Evolutionary conservation across 2,329 filamentous ascomycete species (phyloP), one percentile per base, ranked within the genome.

Genomic region (Pezicula neosporulosa): DNA sequence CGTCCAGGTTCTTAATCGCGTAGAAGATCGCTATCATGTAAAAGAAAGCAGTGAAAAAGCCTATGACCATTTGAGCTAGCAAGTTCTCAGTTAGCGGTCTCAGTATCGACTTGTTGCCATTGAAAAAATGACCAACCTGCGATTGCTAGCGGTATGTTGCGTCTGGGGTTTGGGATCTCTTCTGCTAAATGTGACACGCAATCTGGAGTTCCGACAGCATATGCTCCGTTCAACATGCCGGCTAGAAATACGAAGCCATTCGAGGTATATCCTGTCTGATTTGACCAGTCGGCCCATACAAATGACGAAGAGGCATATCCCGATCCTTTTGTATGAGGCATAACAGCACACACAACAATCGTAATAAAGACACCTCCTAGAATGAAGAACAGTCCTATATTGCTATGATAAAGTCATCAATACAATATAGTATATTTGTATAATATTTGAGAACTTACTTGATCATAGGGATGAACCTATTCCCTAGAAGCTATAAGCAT

Each of bases 211-310:
- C 85, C 86, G 10, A 89, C 80, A 42, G 81, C 79, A 63, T 82
- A 89, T 3, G 85, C 85, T 10, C 84, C 86, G 59, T 89, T 89
- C 15, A 85, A 70, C 74, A 83, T 81, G 16, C 81, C 81, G 1
- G 75, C 70, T 7, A 81, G 70, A 55, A 85, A 85, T 12, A 80
- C 79, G 44, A 84, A 78, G 4, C 79, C 78, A 49, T 81, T 69
- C 48, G 71, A 77, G 1, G 56, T 58, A 57, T 70, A 77, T 1
- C 75, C 74, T 0, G 74, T 72, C 48, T 69, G 62, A 50, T 77
- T 77, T 10, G 58, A 58, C 68, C 72, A 77, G 5, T 75, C 69
- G 10, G 60, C 63, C 72, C 72, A 77, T 1, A 77, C 73, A 48
- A 74, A 75, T 1, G 56, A 58, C 16, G 64, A 67, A 0, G 60